Base-by-base conservation (phyloP, 2,329 filamentous ascomycete genomes). In the Aspergillus fumigatiaffinis region DNA sequence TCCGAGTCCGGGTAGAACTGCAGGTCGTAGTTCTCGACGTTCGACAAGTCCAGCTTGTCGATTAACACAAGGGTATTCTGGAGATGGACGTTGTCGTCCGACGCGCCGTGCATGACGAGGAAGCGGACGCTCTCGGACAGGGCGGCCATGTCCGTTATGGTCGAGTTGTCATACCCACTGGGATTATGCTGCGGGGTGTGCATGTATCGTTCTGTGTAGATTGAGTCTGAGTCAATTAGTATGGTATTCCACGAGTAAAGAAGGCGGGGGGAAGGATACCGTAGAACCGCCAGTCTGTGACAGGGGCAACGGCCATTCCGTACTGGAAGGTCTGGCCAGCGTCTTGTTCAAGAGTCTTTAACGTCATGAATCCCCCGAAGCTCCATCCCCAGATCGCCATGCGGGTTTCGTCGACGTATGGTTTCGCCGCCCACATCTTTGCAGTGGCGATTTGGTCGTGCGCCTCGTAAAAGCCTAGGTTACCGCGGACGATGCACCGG, bases 331-430 rank as follows among this genome's bases (percentile, higher is more conserved):
- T 97, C 69, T 85, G 73, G 4, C 95, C 94, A 8, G 86, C 93
- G 71, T 99, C 94, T 60, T 86, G 84, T 79, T 99, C 94, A 12
- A 99, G 86, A 1, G 91, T 94, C 79, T 99, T 99, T 68, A 99
- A 83, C 5, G 94, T 91, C 80, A 90, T 90, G 80, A 96, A 99
- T 10, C 94, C 94, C 57, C 94, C 94, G 70, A 94, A 99, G 61
- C 91, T 96, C 94, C 94, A 99, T 50, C 94, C 94, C 94, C 94
- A 99, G 70, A 99, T 96, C 21, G 92, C 92, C 65, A 99, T 85
- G 54, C 90, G 86, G 6, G 85, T 81, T 26, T 84, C 80, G 71
- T 99, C 95, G 14, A 97, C 87, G 73, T 99, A 97, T 14, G 83
- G 76, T 71, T 91, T 93, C 41, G 80, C 78, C 0, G 89, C 88